Conservation (phyloP, 148 eudicot genomes). For the Heliamphora exappendiculata region DNA sequence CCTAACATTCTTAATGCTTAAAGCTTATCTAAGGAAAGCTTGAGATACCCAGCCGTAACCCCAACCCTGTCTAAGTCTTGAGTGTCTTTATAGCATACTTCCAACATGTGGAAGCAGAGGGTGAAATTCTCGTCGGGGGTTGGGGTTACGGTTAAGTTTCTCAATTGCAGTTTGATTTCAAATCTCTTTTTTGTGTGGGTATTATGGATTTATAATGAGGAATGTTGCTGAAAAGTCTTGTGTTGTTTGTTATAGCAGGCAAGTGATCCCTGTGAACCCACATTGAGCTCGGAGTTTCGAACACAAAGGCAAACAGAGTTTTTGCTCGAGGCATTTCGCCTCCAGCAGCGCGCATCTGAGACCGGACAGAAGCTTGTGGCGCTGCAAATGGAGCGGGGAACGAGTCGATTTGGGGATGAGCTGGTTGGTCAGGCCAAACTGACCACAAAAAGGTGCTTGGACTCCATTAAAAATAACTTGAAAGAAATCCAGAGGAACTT, state of each 20-base stretch:
- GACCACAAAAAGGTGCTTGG: slow-evolving; percentile 56
- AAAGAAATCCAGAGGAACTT: slow-evolving; percentile 86
- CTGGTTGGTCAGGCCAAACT: slow-evolving; percentile 45
- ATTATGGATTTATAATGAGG: not conserved
- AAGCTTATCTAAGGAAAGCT: too few species aligned
- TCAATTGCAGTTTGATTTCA: not conserved
- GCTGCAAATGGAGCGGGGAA: slow-evolving; percentile 67
- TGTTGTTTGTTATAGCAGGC: slow-evolving; percentile 50
- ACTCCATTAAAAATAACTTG: slow-evolving; percentile 68
- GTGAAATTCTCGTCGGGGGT: not conserved
- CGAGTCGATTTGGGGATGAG: slow-evolving; percentile 42
- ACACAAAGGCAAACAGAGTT: slow-evolving; percentile 89
- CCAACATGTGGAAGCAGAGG: not conserved
- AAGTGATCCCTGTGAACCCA: slow-evolving; percentile 73
- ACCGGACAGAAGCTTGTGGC: slow-evolving; percentile 64
- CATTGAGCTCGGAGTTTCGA: slow-evolving; percentile 60
- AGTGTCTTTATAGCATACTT: not conserved
- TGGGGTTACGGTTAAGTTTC: not conserved
- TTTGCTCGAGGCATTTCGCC: slow-evolving; percentile 76
- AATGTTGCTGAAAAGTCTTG: not conserved
- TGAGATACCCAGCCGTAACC: too few species aligned
- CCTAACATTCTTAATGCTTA: too few species aligned
- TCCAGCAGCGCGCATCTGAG: slow-evolving; percentile 86
- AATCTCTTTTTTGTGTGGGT: too few species aligned
- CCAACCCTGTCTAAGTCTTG: too few species aligned